A percentile compares a stretch with the other conserved stretches of the same genome.
These are phyloP conservation scores for Serendipita sp. DNA, from an alignment of 768 basidiomycete species.

Conservation along the genomic window DNA sequence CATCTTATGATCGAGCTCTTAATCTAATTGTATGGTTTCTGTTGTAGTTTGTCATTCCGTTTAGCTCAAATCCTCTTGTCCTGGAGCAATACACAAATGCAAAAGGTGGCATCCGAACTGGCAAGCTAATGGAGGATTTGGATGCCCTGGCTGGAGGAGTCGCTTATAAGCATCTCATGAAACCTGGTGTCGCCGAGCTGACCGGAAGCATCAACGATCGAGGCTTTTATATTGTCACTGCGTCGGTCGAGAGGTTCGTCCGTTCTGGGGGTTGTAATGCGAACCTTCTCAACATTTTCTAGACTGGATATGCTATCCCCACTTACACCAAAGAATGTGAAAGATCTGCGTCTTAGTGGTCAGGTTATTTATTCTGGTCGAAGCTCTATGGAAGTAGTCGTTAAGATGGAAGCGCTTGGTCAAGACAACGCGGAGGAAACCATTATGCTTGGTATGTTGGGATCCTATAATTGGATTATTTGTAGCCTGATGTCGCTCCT, in stretches of 20 bases:
- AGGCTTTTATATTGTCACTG: slow-evolving; percentile 73
- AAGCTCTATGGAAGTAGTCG: slow-evolving; percentile 73
- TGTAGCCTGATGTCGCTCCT: not conserved
- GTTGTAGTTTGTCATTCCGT: slow-evolving; percentile 31
- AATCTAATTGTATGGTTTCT: not conserved
- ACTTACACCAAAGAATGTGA: slow-evolving; percentile 25
- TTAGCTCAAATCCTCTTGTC: slow-evolving; percentile 38
- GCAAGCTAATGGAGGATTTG: slow-evolving; percentile 64
- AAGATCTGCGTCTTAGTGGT: slow-evolving; percentile 59
- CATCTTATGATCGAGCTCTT: not conserved
- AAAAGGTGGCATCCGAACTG: slow-evolving; percentile 51
- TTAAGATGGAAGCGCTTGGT: slow-evolving; percentile 60
- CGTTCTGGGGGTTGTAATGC: not conserved
- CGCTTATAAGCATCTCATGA: slow-evolving; percentile 68
- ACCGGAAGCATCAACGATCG: slow-evolving; percentile 37
- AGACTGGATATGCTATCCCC: slow-evolving; percentile 55
- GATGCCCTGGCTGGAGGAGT: slow-evolving; percentile 78
- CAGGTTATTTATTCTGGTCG: slow-evolving; percentile 66
- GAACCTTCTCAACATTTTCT: not conserved
- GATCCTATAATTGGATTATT: slow-evolving; percentile 4
- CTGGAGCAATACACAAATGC: slow-evolving; percentile 60
- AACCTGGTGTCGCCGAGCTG: slow-evolving; percentile 39
- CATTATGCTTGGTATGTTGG: slow-evolving; percentile 42
- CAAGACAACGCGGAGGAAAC: slow-evolving; percentile 36
- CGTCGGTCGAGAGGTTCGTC: slow-evolving; percentile 55